Evolutionary conservation across 805 yeast genomes (phyloP).

Genomic region (Starmera quercuum): DNA sequence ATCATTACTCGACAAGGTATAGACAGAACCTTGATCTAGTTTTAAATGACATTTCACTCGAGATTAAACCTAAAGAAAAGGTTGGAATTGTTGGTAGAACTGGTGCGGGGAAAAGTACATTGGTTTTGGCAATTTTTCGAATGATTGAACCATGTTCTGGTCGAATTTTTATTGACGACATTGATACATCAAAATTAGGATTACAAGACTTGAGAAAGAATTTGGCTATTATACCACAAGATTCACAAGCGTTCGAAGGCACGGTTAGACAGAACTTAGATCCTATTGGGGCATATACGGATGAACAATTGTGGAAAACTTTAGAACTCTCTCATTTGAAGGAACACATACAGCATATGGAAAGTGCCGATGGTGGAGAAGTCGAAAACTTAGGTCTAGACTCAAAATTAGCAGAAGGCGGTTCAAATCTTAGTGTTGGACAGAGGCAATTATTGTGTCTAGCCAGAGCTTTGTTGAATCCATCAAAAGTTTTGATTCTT

Average conservation of each 20-base stretch:
- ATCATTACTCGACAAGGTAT: slow-evolving; percentile 75
- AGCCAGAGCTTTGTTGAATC: slow-evolving; percentile 67
- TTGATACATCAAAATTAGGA: slow-evolving; percentile 63
- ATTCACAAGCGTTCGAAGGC: slow-evolving; percentile 88
- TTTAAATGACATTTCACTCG: slow-evolving; percentile 56
- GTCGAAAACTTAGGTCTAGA: slow-evolving; percentile 46
- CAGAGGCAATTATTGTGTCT: slow-evolving; percentile 77
- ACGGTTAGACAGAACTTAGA: slow-evolving; percentile 80
- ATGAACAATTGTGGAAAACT: slow-evolving; percentile 78
- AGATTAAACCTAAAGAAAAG: slow-evolving; percentile 70
- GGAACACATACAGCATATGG: slow-evolving; percentile 46
- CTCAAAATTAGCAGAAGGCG: slow-evolving; percentile 57
- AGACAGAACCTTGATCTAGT: slow-evolving; percentile 77
- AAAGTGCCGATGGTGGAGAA: slow-evolving; percentile 43
- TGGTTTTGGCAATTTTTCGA: slow-evolving; percentile 78
- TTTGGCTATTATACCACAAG: slow-evolving; percentile 87
- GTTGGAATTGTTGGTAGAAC: slow-evolving; percentile 96
- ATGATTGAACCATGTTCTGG: slow-evolving; percentile 74
- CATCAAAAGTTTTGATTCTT: slow-evolving; percentile 55
- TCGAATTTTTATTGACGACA: slow-evolving; percentile 62
- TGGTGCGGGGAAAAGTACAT: slow-evolving; percentile 91
- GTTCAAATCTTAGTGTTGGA: slow-evolving; percentile 66
- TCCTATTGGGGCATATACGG: slow-evolving; percentile 61
- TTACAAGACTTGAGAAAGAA: slow-evolving; percentile 68
- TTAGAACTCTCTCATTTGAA: slow-evolving; percentile 74